Percentiles rank a stretch among this genome's conserved stretches.
Conservation (phyloP, 1,284 basidiomycete genomes). For the Cryptococcus sp. region DNA sequence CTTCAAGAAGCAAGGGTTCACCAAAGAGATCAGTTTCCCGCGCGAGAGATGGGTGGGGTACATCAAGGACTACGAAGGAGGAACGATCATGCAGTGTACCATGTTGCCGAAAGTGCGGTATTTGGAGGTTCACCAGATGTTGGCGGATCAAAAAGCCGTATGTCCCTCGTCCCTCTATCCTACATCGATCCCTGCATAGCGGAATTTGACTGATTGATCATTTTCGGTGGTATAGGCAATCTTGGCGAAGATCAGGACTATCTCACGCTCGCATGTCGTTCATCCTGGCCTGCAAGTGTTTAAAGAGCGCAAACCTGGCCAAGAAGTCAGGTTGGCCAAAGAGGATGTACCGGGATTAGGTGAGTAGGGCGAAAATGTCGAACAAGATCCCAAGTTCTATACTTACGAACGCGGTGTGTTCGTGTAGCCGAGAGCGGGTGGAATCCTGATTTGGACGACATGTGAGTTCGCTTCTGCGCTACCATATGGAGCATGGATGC, state of each 20-base stretch:
- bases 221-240: slow-evolving; percentile 61
- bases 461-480: slow-evolving; percentile 57
- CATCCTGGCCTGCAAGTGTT: slow-evolving; percentile 82
- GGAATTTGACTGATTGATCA: background rate
- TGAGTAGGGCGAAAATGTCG: slow-evolving; percentile 50
- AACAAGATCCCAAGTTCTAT: too few species aligned
- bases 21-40: slow-evolving; percentile 91
- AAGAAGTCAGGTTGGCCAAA: slow-evolving; percentile 40
- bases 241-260: slow-evolving; percentile 81
- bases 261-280: slow-evolving; percentile 83
- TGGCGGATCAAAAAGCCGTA: slow-evolving; percentile 79
- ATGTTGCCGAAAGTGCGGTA: slow-evolving; percentile 92
- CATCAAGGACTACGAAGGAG: slow-evolving; percentile 99
- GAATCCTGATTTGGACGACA: slow-evolving; percentile 80
- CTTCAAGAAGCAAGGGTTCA: slow-evolving; percentile 98
- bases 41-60: slow-evolving; percentile 96
- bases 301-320: slow-evolving; percentile 55
- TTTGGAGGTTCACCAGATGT: slow-evolving; percentile 74
- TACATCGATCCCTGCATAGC: slow-evolving; percentile 2
- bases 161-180: slow-evolving; percentile 22
- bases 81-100: slow-evolving; percentile 99
- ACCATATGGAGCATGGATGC: background rate
- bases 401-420: background rate
- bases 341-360: slow-evolving; percentile 81
- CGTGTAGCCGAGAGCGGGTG: slow-evolving; percentile 82